Evolutionary conservation across 768 basidiomycete species (phyloP), one percentile per base, ranked within the genome.

Genomic region (Tricholoma hemisulphureum): DNA sequence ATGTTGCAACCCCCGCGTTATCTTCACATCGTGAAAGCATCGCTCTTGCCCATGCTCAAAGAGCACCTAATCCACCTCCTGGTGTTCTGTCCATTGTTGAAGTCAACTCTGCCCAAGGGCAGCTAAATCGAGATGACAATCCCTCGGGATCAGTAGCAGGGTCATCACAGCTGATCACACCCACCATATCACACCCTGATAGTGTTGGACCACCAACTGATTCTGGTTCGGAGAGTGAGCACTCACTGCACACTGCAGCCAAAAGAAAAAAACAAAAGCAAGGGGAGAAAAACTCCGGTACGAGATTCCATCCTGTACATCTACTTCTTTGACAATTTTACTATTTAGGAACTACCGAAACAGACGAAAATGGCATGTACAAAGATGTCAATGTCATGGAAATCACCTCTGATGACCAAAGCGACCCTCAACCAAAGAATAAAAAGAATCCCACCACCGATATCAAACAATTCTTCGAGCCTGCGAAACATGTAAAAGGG

Each of bases 371-470:
- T 43, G 41, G 41, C 20, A 43, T 56, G 45, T 56, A 56, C 28
- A 46, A 50, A 10, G 45, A 56, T 50, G 46, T 56, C 55, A 56
- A 56, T 20, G 23, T 56, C 45, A 56, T 56, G 26, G 32, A 48
- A 4, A 56, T 56, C 20, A 10, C 31, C 31, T 48, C 45, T 20
- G 45, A 48, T 32, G 28, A 43, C n/a, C 41, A 26, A 21, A 45
- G 35, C 31, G 7, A 37, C 26, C 32, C 6, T 32, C 9, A 16
- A 5, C n/a, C 13, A n/a, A 56, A 56, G 55, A 43, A 43, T 4
- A 56, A 50, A 8, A 56, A 49, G 35, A 35, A 56, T 26, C 41
- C 29, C 8, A 48, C n/a, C 8, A 18, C n/a, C 20, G 55, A 56
- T 34, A 4, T 56, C 16, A 20, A 56, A n/a, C 28, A 56, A 31